phyloP scores from a whole-genome alignment of 148 eudicot genomes.

The Chenopodium album region DNA sequence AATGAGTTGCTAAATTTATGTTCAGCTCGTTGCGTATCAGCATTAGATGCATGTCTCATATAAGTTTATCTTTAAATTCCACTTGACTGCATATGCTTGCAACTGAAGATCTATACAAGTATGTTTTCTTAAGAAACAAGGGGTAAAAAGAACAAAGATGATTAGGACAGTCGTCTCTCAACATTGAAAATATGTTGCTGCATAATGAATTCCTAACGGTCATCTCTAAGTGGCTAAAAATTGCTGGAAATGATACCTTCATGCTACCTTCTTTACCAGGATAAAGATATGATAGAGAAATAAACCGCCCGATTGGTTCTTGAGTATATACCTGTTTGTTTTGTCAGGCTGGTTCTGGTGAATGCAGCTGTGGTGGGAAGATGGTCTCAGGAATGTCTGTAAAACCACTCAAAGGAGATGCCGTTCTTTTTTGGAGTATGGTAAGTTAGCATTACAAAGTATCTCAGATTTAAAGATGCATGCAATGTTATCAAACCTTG shows the following conservation, averaged over 20 bases:
- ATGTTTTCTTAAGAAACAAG: no score
- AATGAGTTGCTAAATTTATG: no score
- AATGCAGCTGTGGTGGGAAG: slow-evolving; percentile 92
- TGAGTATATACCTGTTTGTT: neutral
- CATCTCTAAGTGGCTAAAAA: neutral
- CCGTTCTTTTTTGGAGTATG: slow-evolving; percentile 98
- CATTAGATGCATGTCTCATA: no score
- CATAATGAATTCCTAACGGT: neutral
- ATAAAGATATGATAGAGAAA: neutral
- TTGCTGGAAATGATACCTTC: neutral
- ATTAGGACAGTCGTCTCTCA: no score
- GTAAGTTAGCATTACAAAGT: slow-evolving; percentile 42
- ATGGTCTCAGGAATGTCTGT: slow-evolving; percentile 68
- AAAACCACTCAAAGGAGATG: slow-evolving; percentile 87
- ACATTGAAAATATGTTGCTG: neutral
- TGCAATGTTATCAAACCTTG: neutral
- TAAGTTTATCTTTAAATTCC: no score
- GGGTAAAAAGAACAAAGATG: no score
- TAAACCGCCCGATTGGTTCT: neutral
- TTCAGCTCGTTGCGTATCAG: no score
- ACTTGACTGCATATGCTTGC: no score
- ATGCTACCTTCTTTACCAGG: neutral
- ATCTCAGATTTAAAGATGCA: neutral
- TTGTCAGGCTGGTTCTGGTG: slow-evolving; percentile 68
- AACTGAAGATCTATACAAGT: no score